Conservation (phyloP, 2,329 filamentous ascomycete species). For the Zymoseptoria pseudotritici region DNA sequence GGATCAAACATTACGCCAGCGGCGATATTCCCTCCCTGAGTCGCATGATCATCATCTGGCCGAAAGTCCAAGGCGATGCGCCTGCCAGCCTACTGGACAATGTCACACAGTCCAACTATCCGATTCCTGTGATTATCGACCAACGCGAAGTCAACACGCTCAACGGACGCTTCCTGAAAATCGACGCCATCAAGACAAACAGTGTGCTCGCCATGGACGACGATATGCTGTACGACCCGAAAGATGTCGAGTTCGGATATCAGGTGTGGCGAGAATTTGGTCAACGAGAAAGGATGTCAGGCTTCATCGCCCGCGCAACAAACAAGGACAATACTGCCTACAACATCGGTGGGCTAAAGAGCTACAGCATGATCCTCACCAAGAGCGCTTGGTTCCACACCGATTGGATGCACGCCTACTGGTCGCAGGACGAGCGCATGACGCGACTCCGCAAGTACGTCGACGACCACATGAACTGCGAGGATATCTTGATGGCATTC, state of each 20-base stretch:
- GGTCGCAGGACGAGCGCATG: neutral
- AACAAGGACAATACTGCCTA: neutral
- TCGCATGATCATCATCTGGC: neutral
- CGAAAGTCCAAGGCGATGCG: neutral
- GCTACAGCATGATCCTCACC: neutral
- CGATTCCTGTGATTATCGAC: conserved; percentile 1
- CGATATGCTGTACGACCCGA: neutral
- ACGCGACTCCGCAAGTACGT: neutral
- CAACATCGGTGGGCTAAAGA: neutral
- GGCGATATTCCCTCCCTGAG: neutral
- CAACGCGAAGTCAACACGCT: neutral
- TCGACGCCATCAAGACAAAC: neutral
- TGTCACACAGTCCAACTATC: neutral
- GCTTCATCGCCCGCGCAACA: neutral
- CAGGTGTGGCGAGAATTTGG: neutral
- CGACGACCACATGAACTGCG: neutral
- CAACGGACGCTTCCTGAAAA: neutral
- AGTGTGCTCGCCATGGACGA: neutral
- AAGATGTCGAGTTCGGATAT: neutral
- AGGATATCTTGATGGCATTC: conserved; percentile 4
- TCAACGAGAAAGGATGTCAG: neutral
- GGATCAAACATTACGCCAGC: neutral
- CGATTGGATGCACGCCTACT: neutral
- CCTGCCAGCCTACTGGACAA: neutral
- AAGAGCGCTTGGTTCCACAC: neutral